Conservation (phyloP, 768 basidiomycete species). For the Lactarius trivialis region DNA sequence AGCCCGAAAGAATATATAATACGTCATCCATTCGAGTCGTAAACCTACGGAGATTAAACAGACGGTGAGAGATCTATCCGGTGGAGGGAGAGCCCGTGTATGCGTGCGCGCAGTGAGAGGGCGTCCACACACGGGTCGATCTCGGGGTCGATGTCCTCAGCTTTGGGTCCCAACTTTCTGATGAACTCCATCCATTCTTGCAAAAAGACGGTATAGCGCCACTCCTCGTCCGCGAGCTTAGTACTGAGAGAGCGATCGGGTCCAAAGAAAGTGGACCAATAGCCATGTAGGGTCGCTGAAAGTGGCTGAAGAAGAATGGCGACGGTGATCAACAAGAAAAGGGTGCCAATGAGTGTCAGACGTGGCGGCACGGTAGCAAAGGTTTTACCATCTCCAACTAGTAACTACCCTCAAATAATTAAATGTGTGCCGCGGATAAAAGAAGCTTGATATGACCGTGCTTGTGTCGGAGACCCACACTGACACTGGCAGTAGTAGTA, state of each 20-base stretch:
- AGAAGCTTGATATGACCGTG: too few relatives aligned
- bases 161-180: not conserved
- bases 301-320: not conserved
- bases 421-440: too few relatives aligned
- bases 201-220: not conserved
- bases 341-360: not conserved
- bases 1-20: constrained; percentile 46
- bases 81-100: too few relatives aligned
- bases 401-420: too few relatives aligned
- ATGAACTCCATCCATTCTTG: not conserved
- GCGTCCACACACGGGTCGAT: not conserved
- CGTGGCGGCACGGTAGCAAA: not conserved
- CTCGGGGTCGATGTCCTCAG: not conserved
- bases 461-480: too few relatives aligned
- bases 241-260: not conserved
- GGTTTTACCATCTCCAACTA: not conserved
- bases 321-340: not conserved
- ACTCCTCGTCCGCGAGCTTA: not conserved
- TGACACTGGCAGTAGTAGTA: too few relatives aligned
- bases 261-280: not conserved
- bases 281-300: not conserved
- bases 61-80: constrained; percentile 34
- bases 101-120: not conserved
- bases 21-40: constrained; percentile 36
- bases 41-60: not conserved